Conservation (phyloP, 1,139 yeast genomes). For the Saccharomyces hybrid region DNA sequence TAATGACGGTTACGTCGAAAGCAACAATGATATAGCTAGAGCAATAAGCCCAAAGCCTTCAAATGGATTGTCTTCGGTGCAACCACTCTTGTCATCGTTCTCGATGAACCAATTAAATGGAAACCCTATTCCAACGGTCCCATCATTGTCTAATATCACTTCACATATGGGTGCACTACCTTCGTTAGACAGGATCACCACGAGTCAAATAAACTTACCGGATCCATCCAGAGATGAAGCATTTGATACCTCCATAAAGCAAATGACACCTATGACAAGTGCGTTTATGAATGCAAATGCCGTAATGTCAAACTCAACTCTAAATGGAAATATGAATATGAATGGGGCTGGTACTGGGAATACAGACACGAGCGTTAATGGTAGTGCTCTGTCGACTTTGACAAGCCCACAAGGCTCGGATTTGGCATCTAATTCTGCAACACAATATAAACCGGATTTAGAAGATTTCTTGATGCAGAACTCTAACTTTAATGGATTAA, state of each 20-base stretch:
- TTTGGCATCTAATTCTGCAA: slow-evolving; percentile 2
- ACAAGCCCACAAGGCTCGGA: slow-evolving; percentile 19
- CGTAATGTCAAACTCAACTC: neutral
- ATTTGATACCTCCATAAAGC: neutral
- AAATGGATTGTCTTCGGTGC: neutral
- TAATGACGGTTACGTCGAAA: slow-evolving; percentile 6
- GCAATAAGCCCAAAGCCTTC: neutral
- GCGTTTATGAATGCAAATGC: neutral
- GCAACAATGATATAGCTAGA: neutral
- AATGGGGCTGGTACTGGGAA: slow-evolving; percentile 1
- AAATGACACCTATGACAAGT: neutral
- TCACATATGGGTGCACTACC: slow-evolving; percentile 11
- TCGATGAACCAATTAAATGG: neutral
- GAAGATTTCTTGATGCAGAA: slow-evolving; percentile 30
- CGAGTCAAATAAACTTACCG: slow-evolving; percentile 8
- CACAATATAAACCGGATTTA: slow-evolving; percentile 23
- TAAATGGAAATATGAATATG: neutral
- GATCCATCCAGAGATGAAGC: slow-evolving; percentile 6
- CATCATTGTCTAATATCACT: neutral
- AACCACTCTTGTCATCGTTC: neutral
- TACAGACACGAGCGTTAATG: slow-evolving; percentile 5
- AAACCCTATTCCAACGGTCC: neutral
- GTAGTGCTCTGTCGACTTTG: slow-evolving; percentile 2
- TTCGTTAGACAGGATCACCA: slow-evolving; percentile 14
- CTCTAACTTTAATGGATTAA: slow-evolving; percentile 26